Evolutionary conservation across 2,329 filamentous ascomycete species (phyloP).

Genomic region (Aspergillus brunneoviolaceus): DNA sequence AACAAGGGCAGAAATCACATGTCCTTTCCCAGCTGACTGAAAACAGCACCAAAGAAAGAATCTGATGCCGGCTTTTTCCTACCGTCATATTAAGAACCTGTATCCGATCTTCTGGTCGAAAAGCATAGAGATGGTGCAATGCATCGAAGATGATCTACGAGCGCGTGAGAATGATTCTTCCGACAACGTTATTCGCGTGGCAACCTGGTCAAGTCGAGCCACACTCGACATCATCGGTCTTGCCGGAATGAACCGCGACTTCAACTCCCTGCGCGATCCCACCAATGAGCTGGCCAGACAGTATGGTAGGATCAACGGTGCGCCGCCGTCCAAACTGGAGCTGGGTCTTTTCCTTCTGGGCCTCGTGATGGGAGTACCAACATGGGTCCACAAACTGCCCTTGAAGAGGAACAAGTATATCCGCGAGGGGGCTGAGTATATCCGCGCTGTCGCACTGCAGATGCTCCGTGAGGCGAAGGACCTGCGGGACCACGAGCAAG

Average conservation of each 20-base stretch:
- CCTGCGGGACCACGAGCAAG: constrained; percentile 39
- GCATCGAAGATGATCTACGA: constrained; percentile 53
- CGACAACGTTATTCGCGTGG: constrained; percentile 55
- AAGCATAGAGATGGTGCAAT: constrained; percentile 63
- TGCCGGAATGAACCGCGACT: constrained; percentile 70
- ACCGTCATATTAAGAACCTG: constrained; percentile 78
- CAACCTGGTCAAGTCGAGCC: constrained; percentile 63
- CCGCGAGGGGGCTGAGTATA: constrained; percentile 53
- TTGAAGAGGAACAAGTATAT: constrained; percentile 69
- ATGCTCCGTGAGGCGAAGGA: constrained; percentile 71
- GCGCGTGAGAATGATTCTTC: constrained; percentile 34
- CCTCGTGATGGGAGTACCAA: constrained; percentile 60
- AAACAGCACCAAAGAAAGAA: constrained; percentile 64
- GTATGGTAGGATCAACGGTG: constrained; percentile 30
- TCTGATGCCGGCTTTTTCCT: constrained; percentile 80
- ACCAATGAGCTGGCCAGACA: constrained; percentile 55
- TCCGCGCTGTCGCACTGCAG: constrained; percentile 65
- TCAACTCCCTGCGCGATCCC: constrained; percentile 63
- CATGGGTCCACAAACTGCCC: constrained; percentile 64
- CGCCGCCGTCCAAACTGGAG: constrained; percentile 15
- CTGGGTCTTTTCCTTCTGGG: constrained; percentile 58
- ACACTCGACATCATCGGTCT: constrained; percentile 75
- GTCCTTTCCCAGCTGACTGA: constrained; percentile 3
- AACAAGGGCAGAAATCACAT: not conserved
- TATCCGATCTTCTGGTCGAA: constrained; percentile 85